A percentile compares a stretch with the other conserved stretches of the same genome.
phyloP scores from a whole-genome alignment of 192 early-diverging fungal genomes.

The Linnemannia zychae region DNA sequence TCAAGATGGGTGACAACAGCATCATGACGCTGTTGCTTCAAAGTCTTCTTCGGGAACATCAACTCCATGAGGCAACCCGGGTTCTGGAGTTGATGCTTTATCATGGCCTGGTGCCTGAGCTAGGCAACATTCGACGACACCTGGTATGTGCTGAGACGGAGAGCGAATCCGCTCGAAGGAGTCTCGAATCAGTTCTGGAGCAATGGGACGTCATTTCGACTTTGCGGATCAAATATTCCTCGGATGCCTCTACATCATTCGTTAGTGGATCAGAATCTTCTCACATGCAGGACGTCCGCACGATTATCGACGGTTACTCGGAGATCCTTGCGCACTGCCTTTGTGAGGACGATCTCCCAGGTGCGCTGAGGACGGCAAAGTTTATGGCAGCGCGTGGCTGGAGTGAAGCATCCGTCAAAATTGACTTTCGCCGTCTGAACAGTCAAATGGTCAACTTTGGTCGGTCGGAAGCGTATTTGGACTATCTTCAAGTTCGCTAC shows the following conservation, averaged over 20 bases:
- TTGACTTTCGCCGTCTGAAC: slow-evolving; percentile 33
- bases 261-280: background rate
- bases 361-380: slow-evolving; percentile 16
- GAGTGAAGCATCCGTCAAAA: background rate
- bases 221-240: background rate
- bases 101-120: background rate
- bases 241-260: background rate
- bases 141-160: background rate
- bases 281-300: background rate
- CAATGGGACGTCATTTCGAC: slow-evolving; percentile 26
- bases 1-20: slow-evolving; percentile 6
- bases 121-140: slow-evolving; percentile 18
- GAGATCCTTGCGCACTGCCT: slow-evolving; percentile 8
- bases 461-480: slow-evolving; percentile 8
- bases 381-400: slow-evolving; percentile 25
- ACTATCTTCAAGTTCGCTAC: slow-evolving; percentile 40
- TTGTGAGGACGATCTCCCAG: slow-evolving; percentile 11
- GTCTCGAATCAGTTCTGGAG: slow-evolving; percentile 3
- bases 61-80: slow-evolving; percentile 27
- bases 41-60: background rate
- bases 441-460: slow-evolving; percentile 35
- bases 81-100: slow-evolving; percentile 29
- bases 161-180: background rate
- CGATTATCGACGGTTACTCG: slow-evolving; percentile 9
- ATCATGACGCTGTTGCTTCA: slow-evolving; percentile 22